Conservation (phyloP, 176 grass and related monocot genomes). For the Microstegium vimineum region DNA sequence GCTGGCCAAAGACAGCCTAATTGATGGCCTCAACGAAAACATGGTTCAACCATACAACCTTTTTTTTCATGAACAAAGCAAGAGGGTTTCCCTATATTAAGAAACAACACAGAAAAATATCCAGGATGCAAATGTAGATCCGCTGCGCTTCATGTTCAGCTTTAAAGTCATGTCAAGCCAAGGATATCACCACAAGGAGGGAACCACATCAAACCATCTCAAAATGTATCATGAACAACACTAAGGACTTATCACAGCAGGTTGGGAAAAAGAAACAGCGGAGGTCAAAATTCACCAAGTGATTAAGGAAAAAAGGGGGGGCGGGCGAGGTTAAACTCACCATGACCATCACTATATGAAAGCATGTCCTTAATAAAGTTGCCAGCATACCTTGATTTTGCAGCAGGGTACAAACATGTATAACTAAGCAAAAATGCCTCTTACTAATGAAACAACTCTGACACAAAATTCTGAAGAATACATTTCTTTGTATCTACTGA, state of each 20-base stretch:
- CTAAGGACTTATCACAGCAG: neutral
- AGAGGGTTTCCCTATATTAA: too few relatives aligned
- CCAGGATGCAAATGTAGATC: too few relatives aligned
- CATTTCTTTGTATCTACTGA: neutral
- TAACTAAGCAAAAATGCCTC: constrained; percentile 31
- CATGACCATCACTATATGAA: constrained; percentile 3
- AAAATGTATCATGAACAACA: neutral
- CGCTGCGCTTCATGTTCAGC: too few relatives aligned
- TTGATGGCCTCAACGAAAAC: too few relatives aligned
- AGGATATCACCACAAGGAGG: too few relatives aligned
- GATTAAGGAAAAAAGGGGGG: too few relatives aligned
- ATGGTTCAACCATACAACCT: too few relatives aligned
- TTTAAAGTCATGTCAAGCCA: too few relatives aligned
- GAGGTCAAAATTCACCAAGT: neutral
- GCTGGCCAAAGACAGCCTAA: too few relatives aligned
- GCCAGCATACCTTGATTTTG: constrained; percentile 27
- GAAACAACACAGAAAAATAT: too few relatives aligned
- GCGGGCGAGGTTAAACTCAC: constrained; percentile 23
- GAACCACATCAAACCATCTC: too few relatives aligned
- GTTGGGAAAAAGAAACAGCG: neutral
- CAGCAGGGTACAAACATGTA: constrained; percentile 24
- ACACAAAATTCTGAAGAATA: neutral
- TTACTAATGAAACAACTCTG: constrained; percentile 10
- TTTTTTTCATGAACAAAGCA: too few relatives aligned
- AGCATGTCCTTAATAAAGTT: constrained; percentile 30